Conservation (phyloP, 371 early-diverging fungal species). For the Mucor circinelloides region DNA sequence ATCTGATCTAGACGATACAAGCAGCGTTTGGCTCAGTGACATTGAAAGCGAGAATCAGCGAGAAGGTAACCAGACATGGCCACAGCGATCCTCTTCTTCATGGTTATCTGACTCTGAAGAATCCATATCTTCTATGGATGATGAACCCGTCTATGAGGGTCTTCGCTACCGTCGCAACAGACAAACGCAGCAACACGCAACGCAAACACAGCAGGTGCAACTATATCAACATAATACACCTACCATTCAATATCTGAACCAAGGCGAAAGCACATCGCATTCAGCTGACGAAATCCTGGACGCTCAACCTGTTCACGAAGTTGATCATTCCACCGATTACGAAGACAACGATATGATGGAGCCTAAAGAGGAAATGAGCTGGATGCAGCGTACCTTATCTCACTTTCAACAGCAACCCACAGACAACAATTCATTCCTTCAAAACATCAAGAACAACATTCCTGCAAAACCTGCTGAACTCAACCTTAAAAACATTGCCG, state of each 20-base stretch:
- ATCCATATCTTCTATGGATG: not conserved
- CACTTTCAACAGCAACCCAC: conserved; percentile 39
- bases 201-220: not conserved
- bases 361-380: conserved; percentile 27
- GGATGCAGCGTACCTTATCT: conserved; percentile 51
- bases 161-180: conserved; percentile 26
- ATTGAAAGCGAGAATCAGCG: conserved; percentile 13
- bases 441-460: conserved; percentile 48
- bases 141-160: conserved; percentile 10
- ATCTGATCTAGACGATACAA: conserved; percentile 11
- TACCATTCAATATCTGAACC: conserved; percentile 36
- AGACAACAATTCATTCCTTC: conserved; percentile 33
- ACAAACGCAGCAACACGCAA: not conserved
- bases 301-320: conserved; percentile 18
- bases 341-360: conserved; percentile 11
- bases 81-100: conserved; percentile 17
- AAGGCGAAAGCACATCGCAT: conserved; percentile 13
- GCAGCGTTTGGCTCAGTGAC: conserved; percentile 31
- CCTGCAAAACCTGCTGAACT: conserved; percentile 40
- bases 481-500: conserved; percentile 39
- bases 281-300: conserved; percentile 29
- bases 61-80: not conserved
- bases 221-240: not conserved
- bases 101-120: conserved; percentile 38
- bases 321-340: conserved; percentile 6